Conservation (phyloP, 2,329 filamentous ascomycete species). For the Mariannaea elegans region DNA sequence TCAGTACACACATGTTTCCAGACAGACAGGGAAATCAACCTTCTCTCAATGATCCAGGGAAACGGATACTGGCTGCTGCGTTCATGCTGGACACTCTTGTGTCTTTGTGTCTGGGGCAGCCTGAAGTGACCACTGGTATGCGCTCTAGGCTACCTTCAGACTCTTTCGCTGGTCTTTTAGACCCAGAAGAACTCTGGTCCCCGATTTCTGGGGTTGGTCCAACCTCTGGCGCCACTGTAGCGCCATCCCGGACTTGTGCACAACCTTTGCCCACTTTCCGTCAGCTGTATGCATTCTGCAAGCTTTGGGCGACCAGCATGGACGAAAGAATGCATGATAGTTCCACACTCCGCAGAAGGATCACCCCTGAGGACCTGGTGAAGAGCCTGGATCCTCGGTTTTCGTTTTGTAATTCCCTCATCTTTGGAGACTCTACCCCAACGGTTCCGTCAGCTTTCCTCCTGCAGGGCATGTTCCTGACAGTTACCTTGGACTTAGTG, state of each 20-base stretch:
- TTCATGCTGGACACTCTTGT: slow-evolving; percentile 70
- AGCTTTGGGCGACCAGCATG: slow-evolving; percentile 43
- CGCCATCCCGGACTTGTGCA: slow-evolving; percentile 24
- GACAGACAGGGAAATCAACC: slow-evolving; percentile 23
- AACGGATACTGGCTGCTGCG: slow-evolving; percentile 58
- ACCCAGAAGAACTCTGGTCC: slow-evolving; percentile 31
- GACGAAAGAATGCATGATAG: slow-evolving; percentile 27
- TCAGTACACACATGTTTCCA: slow-evolving; percentile 30
- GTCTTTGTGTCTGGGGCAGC: slow-evolving; percentile 57
- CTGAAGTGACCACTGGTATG: slow-evolving; percentile 33
- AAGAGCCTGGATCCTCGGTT: slow-evolving; percentile 46
- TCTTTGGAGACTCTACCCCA: slow-evolving; percentile 47
- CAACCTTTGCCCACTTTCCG: slow-evolving; percentile 54
- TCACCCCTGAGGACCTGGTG: slow-evolving; percentile 43
- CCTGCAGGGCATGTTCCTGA: slow-evolving; percentile 49
- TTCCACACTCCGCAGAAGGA: slow-evolving; percentile 14
- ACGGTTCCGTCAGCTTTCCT: slow-evolving; percentile 48
- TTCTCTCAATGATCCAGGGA: slow-evolving; percentile 24
- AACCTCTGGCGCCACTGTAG: neutral
- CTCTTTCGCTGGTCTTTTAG: slow-evolving; percentile 16
- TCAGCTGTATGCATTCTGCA: slow-evolving; percentile 51
- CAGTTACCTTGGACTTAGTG: slow-evolving; percentile 46
- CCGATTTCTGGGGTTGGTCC: slow-evolving; percentile 33
- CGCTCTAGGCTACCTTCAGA: slow-evolving; percentile 30
- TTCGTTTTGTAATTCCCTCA: slow-evolving; percentile 50